Conservation (phyloP, 106 monocot genomes). For the Platanthera guangdongensis region DNA sequence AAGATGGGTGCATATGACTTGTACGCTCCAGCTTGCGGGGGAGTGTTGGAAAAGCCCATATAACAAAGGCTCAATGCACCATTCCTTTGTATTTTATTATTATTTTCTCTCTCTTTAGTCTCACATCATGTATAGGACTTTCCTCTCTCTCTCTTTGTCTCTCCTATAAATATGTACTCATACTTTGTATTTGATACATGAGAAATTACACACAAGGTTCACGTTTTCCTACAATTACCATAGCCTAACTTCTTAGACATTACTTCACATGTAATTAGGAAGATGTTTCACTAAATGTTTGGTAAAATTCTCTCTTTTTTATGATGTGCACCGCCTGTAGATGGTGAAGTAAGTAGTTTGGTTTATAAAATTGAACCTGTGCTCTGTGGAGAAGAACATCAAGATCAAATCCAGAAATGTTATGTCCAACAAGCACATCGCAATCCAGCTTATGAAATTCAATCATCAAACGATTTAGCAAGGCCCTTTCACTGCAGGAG, state of each 20-base stretch:
- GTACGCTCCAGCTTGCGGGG: too few species aligned
- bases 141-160: too few species aligned
- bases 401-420: slow-evolving; percentile 97
- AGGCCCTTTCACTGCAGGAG: slow-evolving; percentile 72
- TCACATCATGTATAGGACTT: too few species aligned
- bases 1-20: too few species aligned
- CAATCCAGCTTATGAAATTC: slow-evolving; percentile 85
- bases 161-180: too few species aligned
- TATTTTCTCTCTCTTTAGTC: too few species aligned
- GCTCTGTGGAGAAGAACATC: slow-evolving; percentile 93
- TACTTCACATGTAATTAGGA: background rate
- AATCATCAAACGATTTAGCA: slow-evolving; percentile 91
- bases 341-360: background rate
- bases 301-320: background rate
- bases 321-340: background rate
- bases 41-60: too few species aligned
- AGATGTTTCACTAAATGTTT: background rate
- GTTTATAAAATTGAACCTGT: slow-evolving; percentile 44
- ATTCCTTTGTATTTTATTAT: too few species aligned
- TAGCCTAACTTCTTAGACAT: background rate
- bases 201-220: too few species aligned
- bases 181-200: too few species aligned
- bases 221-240: too few species aligned
- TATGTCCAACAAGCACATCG: slow-evolving; percentile 94
- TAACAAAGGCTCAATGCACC: too few species aligned